Percentiles rank a stretch among this genome's conserved stretches.
Evolutionary conservation across 257 asterid genomes (phyloP).

Genomic region (Datura wrightii): DNA sequence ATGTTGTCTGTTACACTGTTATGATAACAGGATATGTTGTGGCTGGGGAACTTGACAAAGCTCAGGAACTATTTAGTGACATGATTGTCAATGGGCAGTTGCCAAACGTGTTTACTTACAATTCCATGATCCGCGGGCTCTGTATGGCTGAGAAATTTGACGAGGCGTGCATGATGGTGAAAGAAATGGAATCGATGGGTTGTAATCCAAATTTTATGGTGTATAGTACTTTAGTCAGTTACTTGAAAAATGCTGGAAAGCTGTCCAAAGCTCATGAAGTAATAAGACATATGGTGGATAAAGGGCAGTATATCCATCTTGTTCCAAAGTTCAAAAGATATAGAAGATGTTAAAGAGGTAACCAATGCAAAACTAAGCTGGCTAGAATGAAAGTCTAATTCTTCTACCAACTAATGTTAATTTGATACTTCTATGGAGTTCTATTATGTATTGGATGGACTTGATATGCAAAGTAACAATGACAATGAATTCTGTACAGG

Average conservation of each 20-base stretch:
- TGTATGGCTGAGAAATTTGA: slow-evolving; percentile 78
- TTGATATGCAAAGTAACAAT: background rate
- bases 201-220: slow-evolving; percentile 93
- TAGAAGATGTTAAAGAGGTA: slow-evolving; percentile 60
- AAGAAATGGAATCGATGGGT: slow-evolving; percentile 87
- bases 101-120: slow-evolving; percentile 94
- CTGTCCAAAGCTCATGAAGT: slow-evolving; percentile 75
- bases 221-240: slow-evolving; percentile 87
- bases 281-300: slow-evolving; percentile 79
- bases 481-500: background rate
- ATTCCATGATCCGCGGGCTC: slow-evolving; percentile 91
- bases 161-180: slow-evolving; percentile 80
- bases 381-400: background rate
- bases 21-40: slow-evolving; percentile 86
- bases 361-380: slow-evolving; percentile 23
- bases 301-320: slow-evolving; percentile 75
- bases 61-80: slow-evolving; percentile 64
- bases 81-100: slow-evolving; percentile 73
- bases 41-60: slow-evolving; percentile 71
- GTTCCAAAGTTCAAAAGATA: slow-evolving; percentile 70
- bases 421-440: slow-evolving; percentile 17
- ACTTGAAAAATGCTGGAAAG: slow-evolving; percentile 81
- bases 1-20: slow-evolving; percentile 89
- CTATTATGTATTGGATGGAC: background rate
- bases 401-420: background rate